A percentile compares a stretch with the other conserved stretches of the same genome.
phyloP scores from a whole-genome alignment of 139 green algal species.

The Raphidocelis subcapitata region DNA sequence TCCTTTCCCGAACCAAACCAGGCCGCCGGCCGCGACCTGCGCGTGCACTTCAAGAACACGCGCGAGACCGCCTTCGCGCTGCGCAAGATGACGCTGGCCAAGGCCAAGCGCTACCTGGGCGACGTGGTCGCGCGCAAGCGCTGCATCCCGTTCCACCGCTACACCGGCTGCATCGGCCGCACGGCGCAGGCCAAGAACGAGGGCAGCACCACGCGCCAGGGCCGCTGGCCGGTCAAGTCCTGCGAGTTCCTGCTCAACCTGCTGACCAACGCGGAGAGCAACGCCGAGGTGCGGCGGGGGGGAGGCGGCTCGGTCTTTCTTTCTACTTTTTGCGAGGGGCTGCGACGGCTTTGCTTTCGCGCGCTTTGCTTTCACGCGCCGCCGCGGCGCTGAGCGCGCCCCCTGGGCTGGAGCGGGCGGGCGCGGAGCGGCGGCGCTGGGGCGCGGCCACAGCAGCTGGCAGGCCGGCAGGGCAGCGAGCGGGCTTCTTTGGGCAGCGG shows the following conservation, averaged over 20 bases:
- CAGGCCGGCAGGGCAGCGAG: too few species aligned
- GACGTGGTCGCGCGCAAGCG: constrained; percentile 93
- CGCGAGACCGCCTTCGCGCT: constrained; percentile 88
- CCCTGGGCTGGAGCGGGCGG: too few species aligned
- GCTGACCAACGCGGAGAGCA: constrained; percentile 98
- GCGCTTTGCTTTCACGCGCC: too few species aligned
- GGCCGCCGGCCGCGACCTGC: constrained; percentile 88
- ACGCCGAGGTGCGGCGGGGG: constrained; percentile 81
- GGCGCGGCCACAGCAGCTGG: too few species aligned
- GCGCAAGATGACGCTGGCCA: constrained; percentile 78
- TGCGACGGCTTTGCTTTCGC: too few species aligned
- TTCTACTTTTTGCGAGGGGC: too few species aligned
- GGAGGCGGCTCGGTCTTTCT: too few species aligned
- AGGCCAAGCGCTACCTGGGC: constrained; percentile 97
- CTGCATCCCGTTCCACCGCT: constrained; percentile 95
- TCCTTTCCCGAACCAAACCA: too few species aligned
- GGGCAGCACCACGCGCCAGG: constrained; percentile 81
- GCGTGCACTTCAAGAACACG: constrained; percentile 98
- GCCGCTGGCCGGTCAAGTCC: constrained; percentile 96
- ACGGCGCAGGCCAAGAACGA: constrained; percentile 85
- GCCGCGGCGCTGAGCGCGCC: too few species aligned
- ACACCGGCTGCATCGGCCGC: constrained; percentile 86
- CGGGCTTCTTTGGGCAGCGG: too few species aligned
- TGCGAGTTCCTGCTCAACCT: constrained; percentile 92
- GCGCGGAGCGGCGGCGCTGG: too few species aligned